Evolutionary conservation across 768 basidiomycete species (phyloP).

Genomic region (Auriscalpium microsporum): DNA sequence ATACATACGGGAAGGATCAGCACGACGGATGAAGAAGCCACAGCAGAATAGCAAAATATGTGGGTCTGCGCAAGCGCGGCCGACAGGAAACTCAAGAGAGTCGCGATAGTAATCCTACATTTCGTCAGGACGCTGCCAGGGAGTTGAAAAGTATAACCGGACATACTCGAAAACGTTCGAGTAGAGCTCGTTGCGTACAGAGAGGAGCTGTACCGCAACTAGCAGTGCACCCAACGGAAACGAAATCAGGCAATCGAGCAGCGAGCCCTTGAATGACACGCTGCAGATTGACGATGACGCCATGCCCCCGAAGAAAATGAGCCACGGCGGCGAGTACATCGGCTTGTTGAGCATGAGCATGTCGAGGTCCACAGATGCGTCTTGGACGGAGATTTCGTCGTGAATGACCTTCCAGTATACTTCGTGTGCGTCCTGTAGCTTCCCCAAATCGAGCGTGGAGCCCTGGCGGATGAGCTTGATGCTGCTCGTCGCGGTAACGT

Average conservation of each 20-base stretch:
- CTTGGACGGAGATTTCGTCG: conserved; percentile 66
- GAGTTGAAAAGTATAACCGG: neutral
- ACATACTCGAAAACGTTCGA: conserved; percentile 70
- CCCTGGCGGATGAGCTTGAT: conserved; percentile 72
- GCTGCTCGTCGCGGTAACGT: conserved; percentile 68
- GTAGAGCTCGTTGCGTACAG: conserved; percentile 69
- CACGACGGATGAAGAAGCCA: conserved; percentile 70
- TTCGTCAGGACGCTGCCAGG: neutral
- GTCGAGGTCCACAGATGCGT: conserved; percentile 65
- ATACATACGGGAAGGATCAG: conserved; percentile 64
- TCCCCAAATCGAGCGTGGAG: conserved; percentile 66
- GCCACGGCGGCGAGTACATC: conserved; percentile 51
- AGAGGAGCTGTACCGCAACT: conserved; percentile 62
- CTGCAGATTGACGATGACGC: conserved; percentile 71
- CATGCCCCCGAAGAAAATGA: conserved; percentile 65
- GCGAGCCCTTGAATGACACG: conserved; percentile 64
- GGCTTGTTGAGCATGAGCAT: conserved; percentile 60
- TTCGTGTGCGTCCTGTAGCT: conserved; percentile 59
- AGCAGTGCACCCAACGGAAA: conserved; percentile 74
- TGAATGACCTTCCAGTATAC: conserved; percentile 86
- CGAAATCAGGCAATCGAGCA: conserved; percentile 65
- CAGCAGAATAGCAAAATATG: conserved; percentile 74
- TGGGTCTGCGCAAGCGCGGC: conserved; percentile 62
- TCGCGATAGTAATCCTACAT: conserved; percentile 67
- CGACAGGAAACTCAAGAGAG: conserved; percentile 69